Conservation (phyloP, 805 yeast genomes). For the Ogataea trehalophila region DNA sequence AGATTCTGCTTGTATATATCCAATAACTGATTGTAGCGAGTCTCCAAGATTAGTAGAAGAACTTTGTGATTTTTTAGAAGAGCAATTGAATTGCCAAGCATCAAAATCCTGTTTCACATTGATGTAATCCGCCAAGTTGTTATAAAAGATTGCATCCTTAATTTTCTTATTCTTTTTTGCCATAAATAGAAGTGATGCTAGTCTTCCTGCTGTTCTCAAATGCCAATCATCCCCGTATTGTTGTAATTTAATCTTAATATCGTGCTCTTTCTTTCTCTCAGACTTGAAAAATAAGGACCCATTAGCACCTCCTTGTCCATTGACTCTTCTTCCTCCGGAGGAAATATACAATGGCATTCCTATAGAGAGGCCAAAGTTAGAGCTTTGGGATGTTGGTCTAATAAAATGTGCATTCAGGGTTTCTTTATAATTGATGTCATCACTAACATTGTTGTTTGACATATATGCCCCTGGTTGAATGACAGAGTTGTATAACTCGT, state of each 20-base stretch:
- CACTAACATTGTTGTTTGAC: constrained; percentile 13
- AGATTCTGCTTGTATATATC: constrained; percentile 37
- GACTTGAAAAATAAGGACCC: constrained; percentile 10
- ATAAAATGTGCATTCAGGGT: constrained; percentile 20
- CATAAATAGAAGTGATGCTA: constrained; percentile 49
- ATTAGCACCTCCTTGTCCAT: background rate
- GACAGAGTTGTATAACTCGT: constrained; percentile 22
- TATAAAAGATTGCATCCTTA: constrained; percentile 56
- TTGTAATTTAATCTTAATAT: constrained; percentile 40
- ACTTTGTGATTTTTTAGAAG: constrained; percentile 6
- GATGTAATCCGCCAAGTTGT: constrained; percentile 74
- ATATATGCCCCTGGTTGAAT: constrained; percentile 17
- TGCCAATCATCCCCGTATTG: constrained; percentile 84
- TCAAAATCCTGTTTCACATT: constrained; percentile 78
- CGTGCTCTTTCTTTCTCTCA: constrained; percentile 17
- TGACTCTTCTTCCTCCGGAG: constrained; percentile 11
- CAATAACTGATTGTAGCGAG: constrained; percentile 38
- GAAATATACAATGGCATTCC: constrained; percentile 24
- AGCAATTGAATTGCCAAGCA: constrained; percentile 59
- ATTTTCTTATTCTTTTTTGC: constrained; percentile 41
- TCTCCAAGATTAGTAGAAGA: background rate
- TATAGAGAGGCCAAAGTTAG: constrained; percentile 22
- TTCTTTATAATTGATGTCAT: constrained; percentile 29
- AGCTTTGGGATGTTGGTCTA: constrained; percentile 21
- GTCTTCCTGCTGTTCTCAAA: constrained; percentile 57